Percentiles rank a stretch among this genome's conserved stretches.
phyloP scores from a whole-genome alignment of 2,329 filamentous ascomycete species.

The Fulvia fulva region DNA sequence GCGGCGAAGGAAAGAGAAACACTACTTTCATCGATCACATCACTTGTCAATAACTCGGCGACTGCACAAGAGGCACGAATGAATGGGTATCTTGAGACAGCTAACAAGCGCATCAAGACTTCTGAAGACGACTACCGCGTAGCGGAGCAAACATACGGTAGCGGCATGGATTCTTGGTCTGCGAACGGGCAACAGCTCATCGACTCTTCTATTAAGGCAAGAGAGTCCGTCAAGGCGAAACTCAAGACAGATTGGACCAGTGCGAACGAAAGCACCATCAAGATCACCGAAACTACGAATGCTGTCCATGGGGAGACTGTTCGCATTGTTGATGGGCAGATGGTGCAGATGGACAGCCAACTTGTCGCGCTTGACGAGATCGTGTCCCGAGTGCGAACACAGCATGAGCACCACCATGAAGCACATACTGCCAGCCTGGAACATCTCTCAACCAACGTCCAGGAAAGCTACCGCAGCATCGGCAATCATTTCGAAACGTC shows the following conservation, averaged over 20 bases:
- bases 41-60: slow-evolving; percentile 70
- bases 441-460: slow-evolving; percentile 63
- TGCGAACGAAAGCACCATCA: slow-evolving; percentile 75
- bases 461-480: slow-evolving; percentile 68
- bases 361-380: slow-evolving; percentile 90
- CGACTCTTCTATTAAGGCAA: slow-evolving; percentile 66
- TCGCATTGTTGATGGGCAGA: slow-evolving; percentile 83
- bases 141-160: slow-evolving; percentile 61
- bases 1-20: slow-evolving; percentile 69
- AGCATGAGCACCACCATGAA: slow-evolving; percentile 74
- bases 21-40: slow-evolving; percentile 71
- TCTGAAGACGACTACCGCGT: slow-evolving; percentile 51
- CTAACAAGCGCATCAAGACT: slow-evolving; percentile 50
- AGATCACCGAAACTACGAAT: slow-evolving; percentile 77
- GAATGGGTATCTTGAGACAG: slow-evolving; percentile 59
- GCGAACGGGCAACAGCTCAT: slow-evolving; percentile 65
- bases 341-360: slow-evolving; percentile 79
- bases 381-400: slow-evolving; percentile 72
- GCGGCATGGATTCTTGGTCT: slow-evolving; percentile 72
- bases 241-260: slow-evolving; percentile 82
- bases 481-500: slow-evolving; percentile 66
- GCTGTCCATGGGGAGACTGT: slow-evolving; percentile 89
- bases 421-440: slow-evolving; percentile 65
- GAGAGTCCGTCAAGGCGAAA: slow-evolving; percentile 73
- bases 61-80: slow-evolving; percentile 70